Percentiles rank a stretch among this genome's conserved stretches.
Evolutionary conservation across 2,329 filamentous ascomycete species (phyloP).

Genomic region (Pyricularia sp.): DNA sequence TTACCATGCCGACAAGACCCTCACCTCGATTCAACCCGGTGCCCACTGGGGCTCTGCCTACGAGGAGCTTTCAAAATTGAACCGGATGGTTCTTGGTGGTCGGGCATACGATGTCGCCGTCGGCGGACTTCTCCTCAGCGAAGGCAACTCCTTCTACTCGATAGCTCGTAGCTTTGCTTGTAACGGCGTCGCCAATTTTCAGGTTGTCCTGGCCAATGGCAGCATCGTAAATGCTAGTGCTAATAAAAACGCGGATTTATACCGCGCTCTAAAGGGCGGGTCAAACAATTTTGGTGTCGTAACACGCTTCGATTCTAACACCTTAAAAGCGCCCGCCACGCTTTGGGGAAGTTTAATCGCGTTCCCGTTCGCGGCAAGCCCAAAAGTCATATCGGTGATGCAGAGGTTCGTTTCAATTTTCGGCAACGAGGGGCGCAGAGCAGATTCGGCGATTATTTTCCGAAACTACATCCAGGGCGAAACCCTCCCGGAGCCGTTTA

Average conservation of each 20-base stretch:
- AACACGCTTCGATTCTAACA: constrained; percentile 14
- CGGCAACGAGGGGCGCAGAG: constrained; percentile 6
- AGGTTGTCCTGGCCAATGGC: too few species aligned
- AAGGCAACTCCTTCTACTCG: too few species aligned
- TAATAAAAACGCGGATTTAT: too few species aligned
- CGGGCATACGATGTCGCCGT: too few species aligned
- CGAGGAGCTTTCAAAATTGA: constrained; percentile 18
- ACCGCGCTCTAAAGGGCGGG: constrained; percentile 34
- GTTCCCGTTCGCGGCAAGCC: constrained; percentile 3
- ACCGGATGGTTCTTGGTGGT: too few species aligned
- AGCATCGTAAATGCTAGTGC: too few species aligned
- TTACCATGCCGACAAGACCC: constrained; percentile 17
- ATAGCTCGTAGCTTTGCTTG: too few species aligned
- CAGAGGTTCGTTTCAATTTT: constrained; percentile 10
- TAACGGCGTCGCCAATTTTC: too few species aligned
- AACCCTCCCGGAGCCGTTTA: constrained; percentile 6
- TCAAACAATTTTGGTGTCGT: constrained; percentile 31
- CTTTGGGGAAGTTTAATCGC: constrained; percentile 17
- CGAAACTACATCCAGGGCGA: constrained; percentile 12
- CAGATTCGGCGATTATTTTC: constrained; percentile 11
- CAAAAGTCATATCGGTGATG: constrained; percentile 9
- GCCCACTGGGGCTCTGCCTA: constrained; percentile 28
- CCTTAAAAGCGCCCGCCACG: constrained; percentile 5
- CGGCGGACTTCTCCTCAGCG: too few species aligned
- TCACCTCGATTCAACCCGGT: constrained; percentile 24